Evolutionary conservation across 2,329 filamentous ascomycete species (phyloP).

Genomic region (Alternaria ethzedia): DNA sequence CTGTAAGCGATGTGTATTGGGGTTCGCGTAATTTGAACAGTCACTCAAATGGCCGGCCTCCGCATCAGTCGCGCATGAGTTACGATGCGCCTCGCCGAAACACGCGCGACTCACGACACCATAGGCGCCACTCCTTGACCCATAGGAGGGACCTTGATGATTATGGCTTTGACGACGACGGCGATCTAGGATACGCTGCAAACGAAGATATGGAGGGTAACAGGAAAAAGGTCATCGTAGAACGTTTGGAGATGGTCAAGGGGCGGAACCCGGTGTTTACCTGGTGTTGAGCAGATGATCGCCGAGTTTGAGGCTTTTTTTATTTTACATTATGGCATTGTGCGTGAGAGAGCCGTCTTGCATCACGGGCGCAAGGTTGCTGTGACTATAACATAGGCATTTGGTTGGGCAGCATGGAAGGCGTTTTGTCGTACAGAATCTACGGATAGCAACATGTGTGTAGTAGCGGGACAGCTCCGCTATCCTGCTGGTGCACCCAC

Average conservation of each 20-base stretch:
- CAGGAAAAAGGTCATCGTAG: slow-evolving; percentile 93
- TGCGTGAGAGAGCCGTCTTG: neutral
- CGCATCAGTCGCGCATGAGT: slow-evolving; percentile 49
- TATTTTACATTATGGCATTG: neutral
- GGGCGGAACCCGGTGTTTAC: slow-evolving; percentile 94
- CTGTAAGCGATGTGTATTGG: slow-evolving; percentile 43
- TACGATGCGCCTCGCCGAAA: slow-evolving; percentile 48
- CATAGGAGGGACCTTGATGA: slow-evolving; percentile 60
- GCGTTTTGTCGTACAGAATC: slow-evolving; percentile 14
- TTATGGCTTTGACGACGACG: slow-evolving; percentile 70
- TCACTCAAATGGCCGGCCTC: slow-evolving; percentile 29
- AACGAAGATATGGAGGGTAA: slow-evolving; percentile 93
- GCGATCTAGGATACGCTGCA: slow-evolving; percentile 91
- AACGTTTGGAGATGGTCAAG: slow-evolving; percentile 94
- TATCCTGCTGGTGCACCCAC: neutral
- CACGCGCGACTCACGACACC: slow-evolving; percentile 41
- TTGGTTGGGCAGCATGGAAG: slow-evolving; percentile 6
- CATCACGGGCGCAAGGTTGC: slow-evolving; percentile 9
- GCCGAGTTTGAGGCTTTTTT: neutral
- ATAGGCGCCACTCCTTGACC: slow-evolving; percentile 54
- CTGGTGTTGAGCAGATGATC: slow-evolving; percentile 72
- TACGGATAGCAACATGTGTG: slow-evolving; percentile 1
- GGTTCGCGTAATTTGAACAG: slow-evolving; percentile 21
- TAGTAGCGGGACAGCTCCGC: neutral
- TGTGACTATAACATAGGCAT: neutral